Conservation (phyloP, 2,329 filamentous ascomycete species). For the Claviceps humidiphila region DNA sequence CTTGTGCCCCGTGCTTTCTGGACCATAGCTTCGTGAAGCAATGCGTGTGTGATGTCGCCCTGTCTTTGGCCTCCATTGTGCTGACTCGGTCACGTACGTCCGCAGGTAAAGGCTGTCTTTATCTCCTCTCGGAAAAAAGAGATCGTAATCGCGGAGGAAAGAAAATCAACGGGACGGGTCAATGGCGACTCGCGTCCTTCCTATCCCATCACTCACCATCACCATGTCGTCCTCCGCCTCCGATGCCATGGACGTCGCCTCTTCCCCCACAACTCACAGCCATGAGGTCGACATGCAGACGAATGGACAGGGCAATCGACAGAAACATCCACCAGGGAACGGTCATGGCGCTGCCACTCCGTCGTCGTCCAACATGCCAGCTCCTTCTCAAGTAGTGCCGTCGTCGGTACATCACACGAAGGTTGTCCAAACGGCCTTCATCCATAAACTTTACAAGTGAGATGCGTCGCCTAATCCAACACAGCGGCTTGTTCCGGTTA, state of each 20-base stretch:
- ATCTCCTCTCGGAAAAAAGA: neutral
- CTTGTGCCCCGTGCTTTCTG: constrained; percentile 1
- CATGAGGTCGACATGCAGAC: constrained; percentile 30
- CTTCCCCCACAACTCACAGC: constrained; percentile 32
- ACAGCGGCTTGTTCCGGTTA: neutral
- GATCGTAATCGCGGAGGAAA: neutral
- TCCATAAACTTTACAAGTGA: constrained; percentile 97
- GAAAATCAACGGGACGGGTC: constrained; percentile 1
- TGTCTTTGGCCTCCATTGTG: neutral
- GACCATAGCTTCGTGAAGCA: neutral
- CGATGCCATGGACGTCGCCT: constrained; percentile 50
- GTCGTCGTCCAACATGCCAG: constrained; percentile 30
- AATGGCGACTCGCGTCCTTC: constrained; percentile 37
- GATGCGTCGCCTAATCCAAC: constrained; percentile 15
- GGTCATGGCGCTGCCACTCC: constrained; percentile 22
- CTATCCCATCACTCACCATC: constrained; percentile 42
- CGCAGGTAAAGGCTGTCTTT: neutral
- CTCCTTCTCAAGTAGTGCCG: constrained; percentile 36
- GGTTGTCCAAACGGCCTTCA: constrained; percentile 95
- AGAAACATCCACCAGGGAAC: constrained; percentile 23
- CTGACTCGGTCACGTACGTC: constrained; percentile 2
- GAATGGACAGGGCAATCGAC: constrained; percentile 24
- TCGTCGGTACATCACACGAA: constrained; percentile 85
- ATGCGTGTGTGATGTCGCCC: constrained; percentile 1
- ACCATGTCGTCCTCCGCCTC: constrained; percentile 46